Evolutionary conservation across 768 basidiomycete species (phyloP), one percentile per base, ranked within the genome.

Genomic region (Tricholoma matsutake): DNA sequence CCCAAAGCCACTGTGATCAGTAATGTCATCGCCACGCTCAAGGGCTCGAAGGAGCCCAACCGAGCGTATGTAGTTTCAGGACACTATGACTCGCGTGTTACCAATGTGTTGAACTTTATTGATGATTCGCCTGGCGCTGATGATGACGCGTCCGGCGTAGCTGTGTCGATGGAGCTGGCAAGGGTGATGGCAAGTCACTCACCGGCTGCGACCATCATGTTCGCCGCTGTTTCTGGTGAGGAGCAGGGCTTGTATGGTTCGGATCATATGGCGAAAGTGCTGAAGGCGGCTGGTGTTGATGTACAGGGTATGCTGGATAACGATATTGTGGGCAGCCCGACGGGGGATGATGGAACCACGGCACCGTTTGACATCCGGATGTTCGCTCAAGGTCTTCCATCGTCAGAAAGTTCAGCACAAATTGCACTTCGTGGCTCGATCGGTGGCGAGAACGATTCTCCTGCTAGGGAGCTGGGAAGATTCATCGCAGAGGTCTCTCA

Each of bases 281-380:
- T 83, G 56, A 73, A 74, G 31, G 73, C 72, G 6, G 73, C 76
- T 4, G 76, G 81, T 10, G 75, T 75, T 3, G 79, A 84, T 64
- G 80, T 84, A 4, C 82, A 85, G 65, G 83, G 81, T 18, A 83
- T 83, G 83, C 71, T 83, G 57, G 78, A 83, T 64, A 84, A 84
- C 64, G 83, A 84, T 64, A 84, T 84, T 62, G 81, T 84, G 6
- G 83, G 83, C 1, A 80, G 80, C 54, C 75, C 81, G 10, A 81
- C 77, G 53, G 81, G 69, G 8, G 82, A 83, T 63, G 78, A 82
- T 43, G 79, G 80, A 3, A 73, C 75, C 16, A 68, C 64, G 22
- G 81, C 83, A 59, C 78, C 81, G 6, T 78, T 78, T 63, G 77
- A 78, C 61, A 79, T 84, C 63, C 74, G 83, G 4, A 77, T 85